Evolutionary conservation across 352 stramenopile genomes (phyloP), one percentile per base, ranked within the genome.

Genomic region (Phytophthora fragariaefolia): DNA sequence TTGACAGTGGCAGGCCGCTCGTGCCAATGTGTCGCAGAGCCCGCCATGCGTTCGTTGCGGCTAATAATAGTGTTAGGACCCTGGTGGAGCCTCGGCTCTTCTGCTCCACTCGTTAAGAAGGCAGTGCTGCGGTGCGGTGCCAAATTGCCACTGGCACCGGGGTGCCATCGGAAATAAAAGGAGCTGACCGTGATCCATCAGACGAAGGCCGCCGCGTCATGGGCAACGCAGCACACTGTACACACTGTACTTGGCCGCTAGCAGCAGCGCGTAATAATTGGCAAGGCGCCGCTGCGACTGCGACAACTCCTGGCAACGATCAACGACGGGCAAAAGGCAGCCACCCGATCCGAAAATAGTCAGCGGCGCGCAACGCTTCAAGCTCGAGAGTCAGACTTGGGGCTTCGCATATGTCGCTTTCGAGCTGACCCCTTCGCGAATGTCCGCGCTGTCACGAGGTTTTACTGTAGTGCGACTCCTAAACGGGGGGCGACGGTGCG

Each of bases 321-420:
- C 34, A 17, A 42, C 34, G 34, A 42, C 13, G 34, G 6, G 34
- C 34, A 40, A 50, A 68, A 62, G 23, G 63, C 32, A 71, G 64
- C 57, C 64, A 72, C 68, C 51, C 56, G 38, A 57, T 57, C 36
- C 15, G 28, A 42, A 42, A 42, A 18, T 45, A 56, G 28, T 57
- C 49, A 45, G 50, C 18, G 34, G 40, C 40, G 57, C 57, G 63
- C 63, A 66, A 67, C 63, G 63, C 43, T 67, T 71, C 63, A 71
- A 71, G 63, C 43, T 66, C 56, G 18, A 51, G 57, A 71, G 63
- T 61, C 63, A 71, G 49, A 40, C 30, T 42, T 24, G 30, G 46
- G 40, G 46, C 63, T 55, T 70, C 62, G 62, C 55, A 70, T 70
- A 65, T 66, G 63, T 70, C 63, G 27, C 63, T 71, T 65, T 71